Percentiles rank a stretch among this genome's conserved stretches.
Evolutionary conservation across 2,329 filamentous ascomycete species (phyloP).

Genomic region (Trichoderma asperellum): DNA sequence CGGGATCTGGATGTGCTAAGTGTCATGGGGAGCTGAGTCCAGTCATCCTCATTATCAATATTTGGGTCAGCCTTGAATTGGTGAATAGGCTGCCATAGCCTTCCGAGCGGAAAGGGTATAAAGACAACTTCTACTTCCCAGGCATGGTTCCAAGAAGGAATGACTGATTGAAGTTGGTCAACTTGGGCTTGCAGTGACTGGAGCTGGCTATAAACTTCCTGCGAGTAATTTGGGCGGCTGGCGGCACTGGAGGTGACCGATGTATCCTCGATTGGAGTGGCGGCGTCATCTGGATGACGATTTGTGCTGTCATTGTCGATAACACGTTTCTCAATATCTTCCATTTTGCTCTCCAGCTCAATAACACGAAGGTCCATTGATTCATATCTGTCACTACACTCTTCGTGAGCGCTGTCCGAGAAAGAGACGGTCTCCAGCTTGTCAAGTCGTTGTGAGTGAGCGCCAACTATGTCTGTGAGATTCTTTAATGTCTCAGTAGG

Average conservation of each 20-base stretch:
- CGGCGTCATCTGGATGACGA: slow-evolving; percentile 48
- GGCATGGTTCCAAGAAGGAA: slow-evolving; percentile 65
- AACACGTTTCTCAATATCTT: slow-evolving; percentile 61
- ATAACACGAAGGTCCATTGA: slow-evolving; percentile 67
- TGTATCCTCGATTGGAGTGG: slow-evolving; percentile 51
- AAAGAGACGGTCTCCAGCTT: slow-evolving; percentile 72
- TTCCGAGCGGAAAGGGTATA: slow-evolving; percentile 67
- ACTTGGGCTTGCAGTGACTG: slow-evolving; percentile 56
- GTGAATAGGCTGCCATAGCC: slow-evolving; percentile 56
- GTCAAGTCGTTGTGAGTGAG: slow-evolving; percentile 68
- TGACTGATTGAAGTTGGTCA: slow-evolving; percentile 59
- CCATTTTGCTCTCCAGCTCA: slow-evolving; percentile 68
- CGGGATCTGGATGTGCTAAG: slow-evolving; percentile 50
- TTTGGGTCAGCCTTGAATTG: slow-evolving; percentile 51
- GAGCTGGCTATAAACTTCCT: slow-evolving; percentile 56
- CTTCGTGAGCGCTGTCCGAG: slow-evolving; percentile 66
- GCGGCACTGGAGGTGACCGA: slow-evolving; percentile 52
- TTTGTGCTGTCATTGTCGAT: slow-evolving; percentile 52
- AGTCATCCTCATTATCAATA: slow-evolving; percentile 50
- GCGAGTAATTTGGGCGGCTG: slow-evolving; percentile 45
- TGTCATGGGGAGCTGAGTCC: slow-evolving; percentile 59
- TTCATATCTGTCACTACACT: slow-evolving; percentile 70
- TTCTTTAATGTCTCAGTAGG: slow-evolving; percentile 48
- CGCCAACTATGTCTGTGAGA: slow-evolving; percentile 57
- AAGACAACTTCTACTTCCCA: slow-evolving; percentile 80